Evolutionary conservation across 2,329 filamentous ascomycete genomes (phyloP).

Genomic region (Epichloe gansuensis): DNA sequence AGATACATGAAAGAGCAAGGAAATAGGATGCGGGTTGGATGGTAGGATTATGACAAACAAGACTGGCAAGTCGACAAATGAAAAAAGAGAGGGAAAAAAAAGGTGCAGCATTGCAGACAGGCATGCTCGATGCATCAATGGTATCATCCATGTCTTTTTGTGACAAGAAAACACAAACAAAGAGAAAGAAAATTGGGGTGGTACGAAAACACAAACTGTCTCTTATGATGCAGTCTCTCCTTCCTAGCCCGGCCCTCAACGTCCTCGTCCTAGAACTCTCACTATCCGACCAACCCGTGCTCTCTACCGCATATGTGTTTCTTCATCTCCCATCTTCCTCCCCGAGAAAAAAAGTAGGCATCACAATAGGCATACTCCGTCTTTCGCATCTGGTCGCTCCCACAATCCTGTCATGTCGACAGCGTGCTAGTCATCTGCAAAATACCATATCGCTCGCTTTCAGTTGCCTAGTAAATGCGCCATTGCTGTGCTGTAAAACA

Average conservation of each 20-base stretch:
- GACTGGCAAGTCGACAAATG: slow-evolving; percentile 8
- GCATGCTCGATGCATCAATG: slow-evolving; percentile 25
- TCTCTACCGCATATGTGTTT: background rate
- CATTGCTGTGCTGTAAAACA: slow-evolving; percentile 5
- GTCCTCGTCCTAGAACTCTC: background rate
- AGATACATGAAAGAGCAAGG: background rate
- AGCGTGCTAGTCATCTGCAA: background rate
- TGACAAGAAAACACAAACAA: slow-evolving; percentile 18
- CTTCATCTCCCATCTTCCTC: background rate
- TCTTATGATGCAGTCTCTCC: background rate
- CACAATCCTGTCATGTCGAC: background rate
- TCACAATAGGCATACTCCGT: background rate
- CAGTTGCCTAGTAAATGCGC: background rate
- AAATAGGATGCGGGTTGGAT: background rate
- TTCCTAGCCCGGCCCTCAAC: background rate
- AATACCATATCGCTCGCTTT: slow-evolving; percentile 6
- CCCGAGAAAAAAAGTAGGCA: background rate
- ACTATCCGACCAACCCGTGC: background rate
- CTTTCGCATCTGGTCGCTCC: background rate
- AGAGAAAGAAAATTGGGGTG: slow-evolving; percentile 10
- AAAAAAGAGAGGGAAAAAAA: slow-evolving; percentile 10
- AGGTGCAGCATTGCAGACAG: slow-evolving; percentile 16
- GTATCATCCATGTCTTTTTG: slow-evolving; percentile 28
- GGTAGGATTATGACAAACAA: slow-evolving; percentile 4
- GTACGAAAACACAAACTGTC: background rate